Percentiles rank a stretch among this genome's conserved stretches.
phyloP scores from a whole-genome alignment of 495 filamentous ascomycete genomes.

The Talaromyces thailandensis region DNA sequence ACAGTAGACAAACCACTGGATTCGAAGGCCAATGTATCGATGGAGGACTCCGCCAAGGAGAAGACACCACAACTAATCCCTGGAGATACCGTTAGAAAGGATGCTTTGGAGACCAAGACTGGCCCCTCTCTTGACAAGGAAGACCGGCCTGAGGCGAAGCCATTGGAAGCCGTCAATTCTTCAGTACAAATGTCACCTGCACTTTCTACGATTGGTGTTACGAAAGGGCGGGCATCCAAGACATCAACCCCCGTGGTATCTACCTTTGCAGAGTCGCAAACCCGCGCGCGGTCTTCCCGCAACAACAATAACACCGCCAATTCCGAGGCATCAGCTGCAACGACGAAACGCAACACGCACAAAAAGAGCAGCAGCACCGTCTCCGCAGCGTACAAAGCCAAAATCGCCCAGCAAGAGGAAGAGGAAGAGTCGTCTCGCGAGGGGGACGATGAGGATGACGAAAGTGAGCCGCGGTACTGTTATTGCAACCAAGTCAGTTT shows the following conservation, averaged over 20 bases:
- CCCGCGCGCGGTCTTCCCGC: conserved; percentile 16
- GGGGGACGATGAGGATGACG: conserved; percentile 63
- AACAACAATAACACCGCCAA: background rate
- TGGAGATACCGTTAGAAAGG: conserved; percentile 18
- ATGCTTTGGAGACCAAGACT: conserved; percentile 29
- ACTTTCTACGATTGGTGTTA: background rate
- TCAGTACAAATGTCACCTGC: background rate
- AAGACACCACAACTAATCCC: conserved; percentile 14
- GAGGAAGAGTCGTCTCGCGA: conserved; percentile 45
- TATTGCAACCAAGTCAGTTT: conserved; percentile 90
- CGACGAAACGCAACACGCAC: conserved; percentile 50
- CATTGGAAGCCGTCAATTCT: background rate
- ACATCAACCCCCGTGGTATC: conserved; percentile 45
- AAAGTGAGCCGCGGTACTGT: conserved; percentile 82
- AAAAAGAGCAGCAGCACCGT: conserved; percentile 48
- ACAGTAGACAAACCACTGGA: conserved; percentile 29
- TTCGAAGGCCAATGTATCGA: conserved; percentile 20
- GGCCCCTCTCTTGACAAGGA: conserved; percentile 12
- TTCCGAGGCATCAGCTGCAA: background rate
- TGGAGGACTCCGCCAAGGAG: conserved; percentile 19
- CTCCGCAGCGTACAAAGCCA: conserved; percentile 14
- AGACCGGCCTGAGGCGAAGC: background rate
- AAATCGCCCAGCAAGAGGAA: conserved; percentile 31
- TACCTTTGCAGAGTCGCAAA: conserved; percentile 34
- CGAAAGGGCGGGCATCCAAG: conserved; percentile 43